phyloP scores from a whole-genome alignment of 1,284 basidiomycete genomes.

The Cronartium ribicola region DNA sequence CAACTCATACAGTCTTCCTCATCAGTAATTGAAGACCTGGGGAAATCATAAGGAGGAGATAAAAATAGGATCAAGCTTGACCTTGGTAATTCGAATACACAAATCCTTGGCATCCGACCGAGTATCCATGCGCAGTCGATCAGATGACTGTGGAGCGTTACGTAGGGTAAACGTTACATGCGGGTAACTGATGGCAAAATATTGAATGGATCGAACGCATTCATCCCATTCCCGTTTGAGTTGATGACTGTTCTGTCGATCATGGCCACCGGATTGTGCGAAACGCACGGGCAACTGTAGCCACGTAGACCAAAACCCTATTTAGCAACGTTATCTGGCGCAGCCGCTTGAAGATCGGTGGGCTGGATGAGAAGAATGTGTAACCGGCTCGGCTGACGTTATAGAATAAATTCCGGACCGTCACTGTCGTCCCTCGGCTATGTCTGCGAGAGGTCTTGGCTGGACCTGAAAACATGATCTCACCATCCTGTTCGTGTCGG shows the following conservation, averaged over 20 bases:
- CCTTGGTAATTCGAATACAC: not conserved
- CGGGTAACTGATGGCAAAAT: constrained; percentile 27
- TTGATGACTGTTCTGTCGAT: too few species aligned
- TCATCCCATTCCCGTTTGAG: constrained; percentile 29
- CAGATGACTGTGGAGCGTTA: constrained; percentile 7
- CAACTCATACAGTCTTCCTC: not conserved
- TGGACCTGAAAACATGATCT: constrained; percentile 28
- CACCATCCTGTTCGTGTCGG: constrained; percentile 11
- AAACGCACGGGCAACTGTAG: constrained; percentile 22
- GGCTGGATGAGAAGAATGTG: not conserved
- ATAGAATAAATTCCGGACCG: constrained; percentile 28
- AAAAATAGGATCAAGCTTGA: not conserved
- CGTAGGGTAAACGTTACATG: constrained; percentile 27
- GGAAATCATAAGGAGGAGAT: too few species aligned
- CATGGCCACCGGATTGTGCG: not conserved
- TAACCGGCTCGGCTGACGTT: constrained; percentile 12
- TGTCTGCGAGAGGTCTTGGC: constrained; percentile 18
- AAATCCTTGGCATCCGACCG: not conserved
- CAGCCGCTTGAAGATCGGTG: too few species aligned
- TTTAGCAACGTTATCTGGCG: too few species aligned
- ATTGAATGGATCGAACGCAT: constrained; percentile 5
- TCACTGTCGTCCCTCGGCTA: constrained; percentile 14
- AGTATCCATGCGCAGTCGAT: not conserved
- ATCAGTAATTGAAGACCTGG: too few species aligned
- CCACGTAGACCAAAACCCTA: not conserved